Conservation (phyloP, 2,329 filamentous ascomycete genomes). For the Pseudocercospora cruenta region DNA sequence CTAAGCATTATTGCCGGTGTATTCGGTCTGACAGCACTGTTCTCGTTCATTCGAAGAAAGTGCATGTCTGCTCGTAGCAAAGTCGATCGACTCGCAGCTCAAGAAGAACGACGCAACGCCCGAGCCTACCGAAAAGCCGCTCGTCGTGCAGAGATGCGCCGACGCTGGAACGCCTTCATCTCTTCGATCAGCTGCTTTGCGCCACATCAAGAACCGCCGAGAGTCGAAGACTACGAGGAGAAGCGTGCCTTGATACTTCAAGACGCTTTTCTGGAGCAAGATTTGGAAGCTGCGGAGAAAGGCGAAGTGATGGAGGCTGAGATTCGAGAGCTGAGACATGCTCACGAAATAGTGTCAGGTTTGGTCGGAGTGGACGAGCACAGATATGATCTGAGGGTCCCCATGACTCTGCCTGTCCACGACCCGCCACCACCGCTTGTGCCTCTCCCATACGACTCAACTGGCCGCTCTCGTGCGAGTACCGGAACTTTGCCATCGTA, state of each 20-base stretch:
- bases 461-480: conserved; percentile 39
- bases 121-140: conserved; percentile 59
- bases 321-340: conserved; percentile 56
- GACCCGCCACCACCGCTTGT: conserved; percentile 33
- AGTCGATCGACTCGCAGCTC: conserved; percentile 56
- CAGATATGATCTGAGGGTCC: conserved; percentile 36
- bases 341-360: conserved; percentile 55
- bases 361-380: conserved; percentile 33
- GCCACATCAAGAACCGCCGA: conserved; percentile 39
- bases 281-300: conserved; percentile 49
- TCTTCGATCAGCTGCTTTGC: conserved; percentile 36
- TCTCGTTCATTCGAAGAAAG: conserved; percentile 51
- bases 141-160: conserved; percentile 53
- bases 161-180: conserved; percentile 51
- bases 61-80: conserved; percentile 55
- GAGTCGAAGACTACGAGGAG: conserved; percentile 53
- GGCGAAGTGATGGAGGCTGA: conserved; percentile 50
- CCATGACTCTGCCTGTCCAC: conserved; percentile 21
- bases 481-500: conserved; percentile 41
- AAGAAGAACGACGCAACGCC: conserved; percentile 58
- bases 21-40: conserved; percentile 49
- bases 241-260: conserved; percentile 54
- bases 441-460: conserved; percentile 31
- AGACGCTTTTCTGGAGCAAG: conserved; percentile 43
- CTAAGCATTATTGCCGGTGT: conserved; percentile 50